A percentile compares a stretch with the other conserved stretches of the same genome.
Conservation (phyloP, 2,329 filamentous ascomycete genomes). For the Trichothecium sympodiale region DNA sequence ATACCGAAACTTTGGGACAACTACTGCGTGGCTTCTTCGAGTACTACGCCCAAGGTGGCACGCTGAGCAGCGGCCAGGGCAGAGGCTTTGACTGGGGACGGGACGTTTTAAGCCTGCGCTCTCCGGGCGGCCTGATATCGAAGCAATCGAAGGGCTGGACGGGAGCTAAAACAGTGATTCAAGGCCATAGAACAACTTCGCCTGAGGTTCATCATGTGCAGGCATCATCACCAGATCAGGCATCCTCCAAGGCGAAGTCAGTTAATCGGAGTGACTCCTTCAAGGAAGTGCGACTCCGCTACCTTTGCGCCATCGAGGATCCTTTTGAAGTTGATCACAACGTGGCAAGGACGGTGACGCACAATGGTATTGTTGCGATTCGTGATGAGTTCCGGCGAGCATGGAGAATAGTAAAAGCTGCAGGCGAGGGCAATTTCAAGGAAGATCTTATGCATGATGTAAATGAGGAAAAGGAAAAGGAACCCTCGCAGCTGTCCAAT, state of each 20-base stretch:
- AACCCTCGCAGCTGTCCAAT: not conserved
- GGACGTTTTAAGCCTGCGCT: slow-evolving; percentile 69
- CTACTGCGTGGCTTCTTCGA: slow-evolving; percentile 79
- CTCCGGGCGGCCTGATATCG: slow-evolving; percentile 54
- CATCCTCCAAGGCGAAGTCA: not conserved
- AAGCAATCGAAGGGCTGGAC: slow-evolving; percentile 82
- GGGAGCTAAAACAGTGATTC: slow-evolving; percentile 59
- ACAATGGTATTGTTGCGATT: slow-evolving; percentile 71
- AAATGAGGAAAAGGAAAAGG: slow-evolving; percentile 17
- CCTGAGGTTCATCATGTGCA: no score
- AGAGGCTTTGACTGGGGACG: slow-evolving; percentile 70
- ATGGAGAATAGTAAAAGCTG: slow-evolving; percentile 54
- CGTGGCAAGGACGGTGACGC: slow-evolving; percentile 75
- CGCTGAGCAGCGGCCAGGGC: slow-evolving; percentile 35
- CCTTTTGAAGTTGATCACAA: slow-evolving; percentile 86
- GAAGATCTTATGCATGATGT: slow-evolving; percentile 45
- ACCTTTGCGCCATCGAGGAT: slow-evolving; percentile 83
- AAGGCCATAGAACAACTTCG: slow-evolving; percentile 1
- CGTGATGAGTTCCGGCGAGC: slow-evolving; percentile 76
- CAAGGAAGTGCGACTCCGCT: slow-evolving; percentile 68
- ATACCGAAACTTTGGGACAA: slow-evolving; percentile 56
- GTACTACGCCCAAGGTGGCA: slow-evolving; percentile 60
- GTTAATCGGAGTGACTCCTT: slow-evolving; percentile 21
- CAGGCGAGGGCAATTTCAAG: slow-evolving; percentile 27
- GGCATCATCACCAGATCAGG: slow-evolving; percentile 7